phyloP scores from a whole-genome alignment of 169 alveolate species.

The Eimeria maxima region DNA sequence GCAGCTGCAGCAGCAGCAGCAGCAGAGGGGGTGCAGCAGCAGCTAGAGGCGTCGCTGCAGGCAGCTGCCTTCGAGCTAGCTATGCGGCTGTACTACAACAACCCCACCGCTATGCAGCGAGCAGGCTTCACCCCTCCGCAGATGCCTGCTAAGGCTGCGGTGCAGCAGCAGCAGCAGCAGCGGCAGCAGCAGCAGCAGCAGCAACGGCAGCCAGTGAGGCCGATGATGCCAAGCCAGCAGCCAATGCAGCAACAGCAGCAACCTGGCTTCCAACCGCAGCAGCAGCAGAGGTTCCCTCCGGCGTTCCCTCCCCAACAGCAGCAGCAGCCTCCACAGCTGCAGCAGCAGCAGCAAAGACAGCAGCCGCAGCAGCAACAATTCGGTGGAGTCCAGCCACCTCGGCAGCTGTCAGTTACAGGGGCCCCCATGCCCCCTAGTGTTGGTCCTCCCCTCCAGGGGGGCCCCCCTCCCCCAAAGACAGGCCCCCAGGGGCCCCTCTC shows the following conservation, averaged over 20 bases:
- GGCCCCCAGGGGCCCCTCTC: neutral
- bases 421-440: neutral
- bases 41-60: neutral
- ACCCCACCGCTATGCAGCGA: conserved; percentile 52
- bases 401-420: conserved; percentile 32
- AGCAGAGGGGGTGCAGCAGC: conserved; percentile 25
- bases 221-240: neutral
- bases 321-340: conserved; percentile 46
- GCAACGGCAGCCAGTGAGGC: conserved; percentile 37
- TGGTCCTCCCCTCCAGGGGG: neutral
- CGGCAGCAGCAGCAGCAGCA: conserved; percentile 28
- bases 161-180: conserved; percentile 30
- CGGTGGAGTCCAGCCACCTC: neutral
- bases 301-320: conserved; percentile 21
- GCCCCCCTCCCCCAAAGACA: too few species aligned
- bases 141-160: neutral
- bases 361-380: too few species aligned
- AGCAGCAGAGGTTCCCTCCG: conserved; percentile 1
- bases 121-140: conserved; percentile 32
- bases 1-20: conserved; percentile 35
- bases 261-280: conserved; percentile 21
- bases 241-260: neutral
- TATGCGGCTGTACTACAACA: conserved; percentile 20
- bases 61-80: conserved; percentile 55
- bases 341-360: too few species aligned